Evolutionary conservation across 2,329 filamentous ascomycete species (phyloP).

Genomic region (Hypocrella siamensis): DNA sequence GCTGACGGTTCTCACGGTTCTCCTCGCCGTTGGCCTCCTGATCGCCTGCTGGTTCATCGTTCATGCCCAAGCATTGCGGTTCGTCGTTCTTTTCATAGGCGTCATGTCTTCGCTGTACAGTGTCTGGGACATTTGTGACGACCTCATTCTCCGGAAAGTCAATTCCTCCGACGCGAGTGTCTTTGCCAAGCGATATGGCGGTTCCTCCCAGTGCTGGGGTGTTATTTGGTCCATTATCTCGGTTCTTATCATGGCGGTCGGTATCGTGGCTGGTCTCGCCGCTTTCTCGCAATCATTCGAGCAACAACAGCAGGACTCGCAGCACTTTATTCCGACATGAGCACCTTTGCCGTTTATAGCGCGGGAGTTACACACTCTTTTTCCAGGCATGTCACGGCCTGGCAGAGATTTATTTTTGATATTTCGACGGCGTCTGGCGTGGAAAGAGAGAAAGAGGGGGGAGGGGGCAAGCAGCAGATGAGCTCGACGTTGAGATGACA

Average conservation of each 20-base stretch:
- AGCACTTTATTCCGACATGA: constrained; percentile 44
- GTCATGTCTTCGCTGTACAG: constrained; percentile 71
- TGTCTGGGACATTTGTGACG: constrained; percentile 76
- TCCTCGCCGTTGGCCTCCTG: constrained; percentile 54
- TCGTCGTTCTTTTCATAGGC: constrained; percentile 64
- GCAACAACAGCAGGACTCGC: constrained; percentile 53
- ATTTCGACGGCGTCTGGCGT: no score
- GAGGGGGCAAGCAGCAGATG: no score
- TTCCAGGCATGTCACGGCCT: no score
- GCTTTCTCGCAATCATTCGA: constrained; percentile 57
- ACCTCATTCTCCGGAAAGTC: constrained; percentile 65
- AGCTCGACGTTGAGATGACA: no score
- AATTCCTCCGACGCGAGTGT: constrained; percentile 68
- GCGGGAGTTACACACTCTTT: no score
- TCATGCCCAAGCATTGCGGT: constrained; percentile 58
- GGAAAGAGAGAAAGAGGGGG: no score
- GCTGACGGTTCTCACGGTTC: constrained; percentile 57
- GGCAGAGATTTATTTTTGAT: no score
- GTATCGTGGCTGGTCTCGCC: constrained; percentile 61
- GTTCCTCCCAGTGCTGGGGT: constrained; percentile 69
- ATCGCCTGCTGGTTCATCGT: constrained; percentile 68
- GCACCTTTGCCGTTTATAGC: no score
- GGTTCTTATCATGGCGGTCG: constrained; percentile 52
- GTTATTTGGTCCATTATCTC: constrained; percentile 64
- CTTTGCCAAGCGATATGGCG: constrained; percentile 63